Percentiles rank a stretch among this genome's conserved stretches.
These are phyloP conservation scores for Pyrenophora graminea DNA, from an alignment of 2,329 filamentous ascomycete species.

Conservation along the genomic window DNA sequence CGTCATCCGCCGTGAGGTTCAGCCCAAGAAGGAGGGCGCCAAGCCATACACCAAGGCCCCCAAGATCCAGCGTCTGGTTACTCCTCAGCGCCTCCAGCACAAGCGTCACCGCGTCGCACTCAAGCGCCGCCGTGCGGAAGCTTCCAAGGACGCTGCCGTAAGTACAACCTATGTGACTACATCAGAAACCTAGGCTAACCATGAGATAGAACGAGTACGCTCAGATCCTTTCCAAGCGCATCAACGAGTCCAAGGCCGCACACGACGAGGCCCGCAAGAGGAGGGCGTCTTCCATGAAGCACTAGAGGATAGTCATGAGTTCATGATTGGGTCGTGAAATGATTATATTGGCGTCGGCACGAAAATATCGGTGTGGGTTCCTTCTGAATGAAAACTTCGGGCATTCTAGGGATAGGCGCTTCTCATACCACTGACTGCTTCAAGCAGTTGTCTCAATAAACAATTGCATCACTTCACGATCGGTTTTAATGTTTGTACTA, in stretches of 20 bases:
- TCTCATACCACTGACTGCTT: conserved; percentile 45
- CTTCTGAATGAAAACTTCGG: conserved; percentile 41
- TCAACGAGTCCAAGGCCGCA: conserved; percentile 91
- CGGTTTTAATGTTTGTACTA: neutral
- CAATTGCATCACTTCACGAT: conserved; percentile 44
- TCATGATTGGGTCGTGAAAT: conserved; percentile 42
- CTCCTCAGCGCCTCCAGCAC: conserved; percentile 99
- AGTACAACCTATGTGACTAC: conserved; percentile 40
- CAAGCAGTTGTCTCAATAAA: conserved; percentile 44
- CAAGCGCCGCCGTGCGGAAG: conserved; percentile 97
- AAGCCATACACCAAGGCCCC: conserved; percentile 99
- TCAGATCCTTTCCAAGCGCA: conserved; percentile 93
- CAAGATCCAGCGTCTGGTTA: conserved; percentile 99
- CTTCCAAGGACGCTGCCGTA: conserved; percentile 99
- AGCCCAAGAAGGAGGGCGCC: conserved; percentile 93
- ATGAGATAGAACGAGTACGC: conserved; percentile 90
- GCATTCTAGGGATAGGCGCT: conserved; percentile 40
- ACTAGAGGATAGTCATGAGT: conserved; percentile 41
- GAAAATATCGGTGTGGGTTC: conserved; percentile 40
- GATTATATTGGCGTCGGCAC: conserved; percentile 45
- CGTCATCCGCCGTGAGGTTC: conserved; percentile 98
- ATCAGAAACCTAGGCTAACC: conserved; percentile 12
- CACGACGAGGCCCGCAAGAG: conserved; percentile 96
- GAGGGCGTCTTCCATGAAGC: conserved; percentile 76
- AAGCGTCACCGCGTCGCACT: conserved; percentile 98